These are phyloP conservation scores for Russula griseocarnosa DNA, from an alignment of 768 basidiomycete species.

Conservation along the genomic window DNA sequence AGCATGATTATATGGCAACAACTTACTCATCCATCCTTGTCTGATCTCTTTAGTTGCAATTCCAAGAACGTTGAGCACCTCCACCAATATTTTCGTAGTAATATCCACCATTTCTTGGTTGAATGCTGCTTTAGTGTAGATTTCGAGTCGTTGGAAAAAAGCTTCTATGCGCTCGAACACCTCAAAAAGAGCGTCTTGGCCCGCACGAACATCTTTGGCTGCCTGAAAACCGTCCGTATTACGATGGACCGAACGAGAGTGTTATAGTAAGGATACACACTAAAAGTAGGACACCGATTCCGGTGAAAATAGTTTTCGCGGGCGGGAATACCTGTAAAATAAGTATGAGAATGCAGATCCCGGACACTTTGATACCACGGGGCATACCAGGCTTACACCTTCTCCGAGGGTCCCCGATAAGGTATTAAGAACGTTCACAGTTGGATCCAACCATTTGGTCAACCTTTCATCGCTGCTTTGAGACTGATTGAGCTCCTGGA, in stretches of 20 bases:
- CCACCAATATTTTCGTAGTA: neutral
- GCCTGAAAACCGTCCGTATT: neutral
- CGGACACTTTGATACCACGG: no score
- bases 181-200: neutral
- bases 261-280: neutral
- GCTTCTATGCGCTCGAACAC: neutral
- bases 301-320: no score
- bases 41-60: conserved; percentile 1
- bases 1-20: no score
- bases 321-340: no score
- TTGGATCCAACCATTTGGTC: no score
- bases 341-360: no score
- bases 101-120: neutral
- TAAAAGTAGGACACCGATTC: no score
- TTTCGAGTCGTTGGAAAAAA: conserved; percentile 1
- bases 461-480: neutral
- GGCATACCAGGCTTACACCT: no score
- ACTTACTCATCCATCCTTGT: neutral
- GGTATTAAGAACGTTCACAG: no score
- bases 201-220: neutral
- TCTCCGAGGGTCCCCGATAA: no score
- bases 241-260: neutral
- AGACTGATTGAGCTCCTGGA: neutral
- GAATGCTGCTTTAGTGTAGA: neutral
- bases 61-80: conserved; percentile 1